Conservation (phyloP, 2,329 filamentous ascomycete genomes). For the Trichoderma endophyticum region DNA sequence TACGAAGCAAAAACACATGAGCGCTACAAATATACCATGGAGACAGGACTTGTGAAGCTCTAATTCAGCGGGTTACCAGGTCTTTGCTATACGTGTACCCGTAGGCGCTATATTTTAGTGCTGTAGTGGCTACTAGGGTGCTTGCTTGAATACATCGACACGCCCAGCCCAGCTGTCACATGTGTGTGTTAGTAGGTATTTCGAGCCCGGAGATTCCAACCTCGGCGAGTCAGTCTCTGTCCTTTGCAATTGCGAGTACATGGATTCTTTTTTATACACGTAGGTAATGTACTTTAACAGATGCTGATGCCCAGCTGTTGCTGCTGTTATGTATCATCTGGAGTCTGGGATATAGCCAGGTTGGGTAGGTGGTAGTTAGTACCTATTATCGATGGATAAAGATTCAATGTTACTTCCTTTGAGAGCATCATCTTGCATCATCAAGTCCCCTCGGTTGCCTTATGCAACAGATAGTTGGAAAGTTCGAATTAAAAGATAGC, state of each 20-base stretch:
- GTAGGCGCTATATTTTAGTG: background rate
- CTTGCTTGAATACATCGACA: background rate
- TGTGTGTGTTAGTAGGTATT: background rate
- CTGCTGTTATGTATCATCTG: background rate
- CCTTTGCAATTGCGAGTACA: no score
- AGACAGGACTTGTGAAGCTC: background rate
- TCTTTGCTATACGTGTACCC: background rate
- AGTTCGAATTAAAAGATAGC: background rate
- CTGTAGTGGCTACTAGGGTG: background rate
- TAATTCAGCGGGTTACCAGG: background rate
- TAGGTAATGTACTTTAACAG: background rate
- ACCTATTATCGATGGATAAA: background rate
- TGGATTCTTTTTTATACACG: no score
- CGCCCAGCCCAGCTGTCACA: background rate
- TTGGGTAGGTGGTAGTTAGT: background rate
- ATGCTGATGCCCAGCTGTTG: background rate
- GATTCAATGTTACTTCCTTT: background rate
- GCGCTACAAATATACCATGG: background rate
- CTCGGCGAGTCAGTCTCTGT: no score
- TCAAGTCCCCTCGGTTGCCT: background rate
- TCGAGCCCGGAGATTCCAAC: no score
- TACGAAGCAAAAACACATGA: background rate
- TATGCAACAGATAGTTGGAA: background rate
- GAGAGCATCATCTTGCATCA: background rate
- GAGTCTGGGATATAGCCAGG: background rate